Percentiles rank a stretch among this genome's conserved stretches.
Conservation (phyloP, 1,284 basidiomycete species). For the Coriolopsis trogii region DNA sequence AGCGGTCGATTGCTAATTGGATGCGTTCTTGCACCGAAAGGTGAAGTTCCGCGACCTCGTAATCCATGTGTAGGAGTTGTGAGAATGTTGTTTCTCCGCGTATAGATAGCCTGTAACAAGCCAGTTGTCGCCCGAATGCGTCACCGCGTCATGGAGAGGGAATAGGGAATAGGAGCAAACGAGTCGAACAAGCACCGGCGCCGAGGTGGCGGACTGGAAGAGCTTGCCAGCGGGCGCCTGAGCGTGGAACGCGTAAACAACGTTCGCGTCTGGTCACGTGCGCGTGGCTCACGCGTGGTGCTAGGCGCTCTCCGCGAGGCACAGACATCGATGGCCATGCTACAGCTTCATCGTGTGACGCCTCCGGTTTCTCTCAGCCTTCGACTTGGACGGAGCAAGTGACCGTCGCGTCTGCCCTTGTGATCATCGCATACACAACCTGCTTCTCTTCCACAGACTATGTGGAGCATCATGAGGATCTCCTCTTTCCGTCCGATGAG, state of each 20-base stretch:
- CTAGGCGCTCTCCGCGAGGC: no score
- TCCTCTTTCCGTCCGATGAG: slow-evolving; percentile 4
- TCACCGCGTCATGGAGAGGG: slow-evolving; percentile 2
- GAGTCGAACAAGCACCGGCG: background rate
- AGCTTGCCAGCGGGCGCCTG: slow-evolving; percentile 4
- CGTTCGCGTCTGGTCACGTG: slow-evolving; percentile 36
- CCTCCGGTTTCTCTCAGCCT: no score
- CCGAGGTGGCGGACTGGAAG: background rate
- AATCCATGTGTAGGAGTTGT: slow-evolving; percentile 2
- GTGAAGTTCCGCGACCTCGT: slow-evolving; percentile 17
- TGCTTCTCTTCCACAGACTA: background rate
- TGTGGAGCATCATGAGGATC: background rate
- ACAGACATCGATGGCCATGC: no score
- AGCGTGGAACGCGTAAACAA: slow-evolving; percentile 34
- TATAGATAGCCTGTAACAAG: no score
- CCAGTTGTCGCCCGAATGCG: no score
- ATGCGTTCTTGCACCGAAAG: slow-evolving; percentile 29
- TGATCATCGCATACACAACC: slow-evolving; percentile 22
- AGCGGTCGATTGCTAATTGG: slow-evolving; percentile 37
- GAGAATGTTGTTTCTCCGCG: background rate
- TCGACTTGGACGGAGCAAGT: slow-evolving; percentile 7
- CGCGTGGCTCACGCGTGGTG: slow-evolving; percentile 7
- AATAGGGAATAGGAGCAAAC: background rate
- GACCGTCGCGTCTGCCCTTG: slow-evolving; percentile 18
- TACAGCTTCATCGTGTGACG: background rate